Evolutionary conservation across 257 asterid species (phyloP).

Genomic region (Solanum gandarillasii): DNA sequence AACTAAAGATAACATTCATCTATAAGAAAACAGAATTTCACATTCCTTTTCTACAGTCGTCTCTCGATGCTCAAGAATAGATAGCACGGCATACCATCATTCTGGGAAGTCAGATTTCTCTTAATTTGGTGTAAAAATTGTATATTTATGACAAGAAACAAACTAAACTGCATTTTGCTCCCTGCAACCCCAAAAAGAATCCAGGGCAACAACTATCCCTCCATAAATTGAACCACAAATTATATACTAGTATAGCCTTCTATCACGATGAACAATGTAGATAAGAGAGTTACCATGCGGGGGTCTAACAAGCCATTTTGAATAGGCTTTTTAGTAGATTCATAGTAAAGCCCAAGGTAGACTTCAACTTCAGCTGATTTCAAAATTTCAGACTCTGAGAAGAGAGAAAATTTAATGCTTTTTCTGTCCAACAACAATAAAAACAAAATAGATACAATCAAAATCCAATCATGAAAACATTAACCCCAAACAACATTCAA

Average conservation of each 20-base stretch:
- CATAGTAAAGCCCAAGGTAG: slow-evolving; percentile 45
- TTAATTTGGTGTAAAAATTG: not conserved
- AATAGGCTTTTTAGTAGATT: slow-evolving; percentile 25
- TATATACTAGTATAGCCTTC: not conserved
- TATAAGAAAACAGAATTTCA: not conserved
- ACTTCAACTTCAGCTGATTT: slow-evolving; percentile 74
- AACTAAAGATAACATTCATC: not conserved
- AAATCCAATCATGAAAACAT: not conserved
- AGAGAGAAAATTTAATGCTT: slow-evolving; percentile 59
- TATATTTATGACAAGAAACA: not conserved
- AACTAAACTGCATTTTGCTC: not conserved
- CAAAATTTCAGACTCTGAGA: slow-evolving; percentile 52
- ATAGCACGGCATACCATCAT: not conserved
- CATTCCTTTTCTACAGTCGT: not conserved
- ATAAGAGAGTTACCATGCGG: slow-evolving; percentile 48
- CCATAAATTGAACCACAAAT: not conserved
- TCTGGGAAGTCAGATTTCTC: not conserved
- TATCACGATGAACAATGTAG: not conserved
- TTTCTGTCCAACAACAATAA: slow-evolving; percentile 29
- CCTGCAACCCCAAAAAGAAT: not conserved
- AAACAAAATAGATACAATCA: not conserved
- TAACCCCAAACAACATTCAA: not conserved
- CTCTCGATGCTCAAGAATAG: not conserved
- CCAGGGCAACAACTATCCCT: not conserved
- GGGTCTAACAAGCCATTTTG: slow-evolving; percentile 68